Percentiles rank a stretch among this genome's conserved stretches.
These are phyloP conservation scores for Pelargonium fulgidum DNA, from an alignment of 441 rosid species.

Conservation along the genomic window DNA sequence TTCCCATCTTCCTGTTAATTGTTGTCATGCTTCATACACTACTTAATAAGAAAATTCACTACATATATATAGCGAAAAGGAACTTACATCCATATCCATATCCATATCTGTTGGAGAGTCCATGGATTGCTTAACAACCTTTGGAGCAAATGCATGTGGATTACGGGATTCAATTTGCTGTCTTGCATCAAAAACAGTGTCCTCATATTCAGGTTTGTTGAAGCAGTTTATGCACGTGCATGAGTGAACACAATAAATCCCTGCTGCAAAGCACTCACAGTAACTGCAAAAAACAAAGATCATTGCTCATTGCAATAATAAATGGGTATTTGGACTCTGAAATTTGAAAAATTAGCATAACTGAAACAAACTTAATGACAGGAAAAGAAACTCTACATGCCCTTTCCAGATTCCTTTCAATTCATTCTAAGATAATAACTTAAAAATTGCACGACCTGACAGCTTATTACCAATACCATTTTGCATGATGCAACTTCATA, in stretches of 20 bases:
- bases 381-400: too few relatives aligned
- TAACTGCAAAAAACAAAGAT: slow-evolving; percentile 37
- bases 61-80: slow-evolving; percentile 8
- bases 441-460: not conserved
- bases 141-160: slow-evolving; percentile 68
- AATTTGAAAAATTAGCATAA: too few relatives aligned
- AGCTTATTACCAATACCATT: not conserved
- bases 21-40: not conserved
- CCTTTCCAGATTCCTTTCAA: too few relatives aligned
- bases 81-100: slow-evolving; percentile 28
- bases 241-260: slow-evolving; percentile 46
- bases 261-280: slow-evolving; percentile 69
- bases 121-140: slow-evolving; percentile 32
- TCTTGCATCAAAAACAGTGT: slow-evolving; percentile 45
- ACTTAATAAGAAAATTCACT: slow-evolving; percentile 19
- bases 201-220: slow-evolving; percentile 50
- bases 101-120: slow-evolving; percentile 22
- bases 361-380: too few relatives aligned
- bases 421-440: not conserved
- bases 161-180: slow-evolving; percentile 53
- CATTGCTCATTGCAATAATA: not conserved
- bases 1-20: slow-evolving; percentile 38
- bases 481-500: not conserved
- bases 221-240: slow-evolving; percentile 59
- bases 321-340: not conserved